Percentiles rank a stretch among this genome's conserved stretches.
Conservation (phyloP, 176 grass and related monocot species). For the Eragrostis nindensis region DNA sequence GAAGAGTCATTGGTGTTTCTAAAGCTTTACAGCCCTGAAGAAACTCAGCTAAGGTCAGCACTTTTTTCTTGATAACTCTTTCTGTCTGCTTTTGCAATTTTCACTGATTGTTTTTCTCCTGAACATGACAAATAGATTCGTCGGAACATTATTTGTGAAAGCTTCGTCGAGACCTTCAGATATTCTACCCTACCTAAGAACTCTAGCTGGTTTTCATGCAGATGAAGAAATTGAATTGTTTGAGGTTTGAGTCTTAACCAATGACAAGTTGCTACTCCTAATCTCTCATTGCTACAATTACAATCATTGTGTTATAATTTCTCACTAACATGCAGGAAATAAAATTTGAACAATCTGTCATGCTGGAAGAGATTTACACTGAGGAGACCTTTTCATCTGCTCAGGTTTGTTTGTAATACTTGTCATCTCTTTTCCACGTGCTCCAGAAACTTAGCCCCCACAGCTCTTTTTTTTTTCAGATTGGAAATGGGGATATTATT, state of each 20-base stretch:
- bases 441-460: slow-evolving; percentile 4
- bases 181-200: slow-evolving; percentile 48
- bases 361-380: slow-evolving; percentile 24
- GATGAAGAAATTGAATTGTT: slow-evolving; percentile 41
- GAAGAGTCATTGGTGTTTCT: slow-evolving; percentile 64
- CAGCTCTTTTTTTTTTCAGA: slow-evolving; percentile 14
- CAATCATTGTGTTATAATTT: neutral
- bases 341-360: slow-evolving; percentile 35
- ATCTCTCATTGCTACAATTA: neutral
- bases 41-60: slow-evolving; percentile 42
- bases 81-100: neutral
- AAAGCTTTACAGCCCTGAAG: slow-evolving; percentile 53
- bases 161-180: slow-evolving; percentile 27
- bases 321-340: slow-evolving; percentile 39
- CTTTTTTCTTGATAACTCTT: neutral
- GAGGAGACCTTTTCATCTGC: neutral
- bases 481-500: slow-evolving; percentile 57
- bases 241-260: slow-evolving; percentile 36
- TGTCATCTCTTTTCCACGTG: neutral
- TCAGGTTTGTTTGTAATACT: slow-evolving; percentile 24
- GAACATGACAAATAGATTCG: slow-evolving; percentile 38
- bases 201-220: slow-evolving; percentile 43
- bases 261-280: neutral
- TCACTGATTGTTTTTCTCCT: neutral
- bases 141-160: slow-evolving; percentile 41